Base-by-base conservation (phyloP, 108 stramenopile species). In the Cyclostephanos tholiformis region DNA sequence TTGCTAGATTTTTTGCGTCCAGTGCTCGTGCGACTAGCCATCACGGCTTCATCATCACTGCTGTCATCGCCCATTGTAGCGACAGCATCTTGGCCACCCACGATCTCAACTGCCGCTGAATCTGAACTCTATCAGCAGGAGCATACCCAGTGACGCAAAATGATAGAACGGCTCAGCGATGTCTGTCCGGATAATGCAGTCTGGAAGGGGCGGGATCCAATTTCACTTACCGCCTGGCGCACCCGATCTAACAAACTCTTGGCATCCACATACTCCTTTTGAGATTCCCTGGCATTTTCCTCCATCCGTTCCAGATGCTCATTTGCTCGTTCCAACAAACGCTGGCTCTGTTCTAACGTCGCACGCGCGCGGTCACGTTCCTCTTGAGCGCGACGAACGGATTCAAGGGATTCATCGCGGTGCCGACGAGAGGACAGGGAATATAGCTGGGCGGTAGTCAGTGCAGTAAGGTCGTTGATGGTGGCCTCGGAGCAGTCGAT, bases 351-450 rank as follows among this genome's bases (percentile, higher is more conserved):
- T 52, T 71, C 58, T 26, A 71, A 46, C 0, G 77, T 13, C 12
- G 52, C 29, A 49, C 65, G 29, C 35, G 69, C 77, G n/a, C 77
- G 77, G 51, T 78, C 77, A 20, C 69, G 77, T 51, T 71, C 77
- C 38, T 35, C 64, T 23, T 25, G 60, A 8, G 77, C 77, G 10
- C 69, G 64, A 19, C 63, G 70, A 55, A 71, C 63, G 23, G 52
- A 19, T 25, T 65, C 63, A 8, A 60, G 63, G 49, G 25, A 30
- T 17, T 56, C 53, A 58, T 78, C 77, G 14, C 77, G 69, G 41
- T 77, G 69, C 30, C 69, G 69, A 20, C 69, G 68, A 43, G 76
- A 52, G 32, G 32, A 32, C 4, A 32, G 32, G 4, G 32, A 32
- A 4, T 32, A 32, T 4, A 32, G 32, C 32, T 32, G 32, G 4